Evolutionary conservation across 805 yeast genomes (phyloP).

Genomic region (Candida krabiensis): DNA sequence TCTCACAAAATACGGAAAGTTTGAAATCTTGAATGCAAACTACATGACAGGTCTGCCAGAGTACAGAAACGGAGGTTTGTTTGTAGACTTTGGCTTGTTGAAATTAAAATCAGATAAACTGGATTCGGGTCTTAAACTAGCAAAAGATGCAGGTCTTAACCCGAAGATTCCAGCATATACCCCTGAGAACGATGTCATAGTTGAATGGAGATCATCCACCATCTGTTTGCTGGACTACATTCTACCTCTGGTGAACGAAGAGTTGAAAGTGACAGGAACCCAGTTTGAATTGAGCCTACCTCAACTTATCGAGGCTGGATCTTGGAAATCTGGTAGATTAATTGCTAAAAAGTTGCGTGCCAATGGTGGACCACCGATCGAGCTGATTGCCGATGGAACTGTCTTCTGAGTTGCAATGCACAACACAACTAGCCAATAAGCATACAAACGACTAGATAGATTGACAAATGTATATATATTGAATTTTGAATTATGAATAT

Average conservation of each 20-base stretch:
- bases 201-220: constrained; percentile 67
- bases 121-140: constrained; percentile 37
- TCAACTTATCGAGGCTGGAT: constrained; percentile 66
- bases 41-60: constrained; percentile 60
- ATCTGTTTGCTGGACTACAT: constrained; percentile 56
- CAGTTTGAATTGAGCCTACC: constrained; percentile 43
- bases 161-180: constrained; percentile 46
- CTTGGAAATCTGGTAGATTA: constrained; percentile 66
- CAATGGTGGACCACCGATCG: constrained; percentile 61
- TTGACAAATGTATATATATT: too few species aligned
- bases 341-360: constrained; percentile 54
- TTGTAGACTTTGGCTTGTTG: constrained; percentile 56
- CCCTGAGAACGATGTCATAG: constrained; percentile 59
- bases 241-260: constrained; percentile 50
- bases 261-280: constrained; percentile 35
- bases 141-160: constrained; percentile 30
- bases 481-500: too few species aligned
- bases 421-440: too few species aligned
- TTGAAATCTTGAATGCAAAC: constrained; percentile 37
- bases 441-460: too few species aligned
- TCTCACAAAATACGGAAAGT: constrained; percentile 44
- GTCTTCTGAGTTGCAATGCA: constrained; percentile 50
- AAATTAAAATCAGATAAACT: constrained; percentile 43
- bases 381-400: constrained; percentile 62
- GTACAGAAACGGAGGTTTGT: constrained; percentile 64